Evolutionary conservation across 352 stramenopile genomes (phyloP).

Genomic region (Globisporangium sylvaticum): DNA sequence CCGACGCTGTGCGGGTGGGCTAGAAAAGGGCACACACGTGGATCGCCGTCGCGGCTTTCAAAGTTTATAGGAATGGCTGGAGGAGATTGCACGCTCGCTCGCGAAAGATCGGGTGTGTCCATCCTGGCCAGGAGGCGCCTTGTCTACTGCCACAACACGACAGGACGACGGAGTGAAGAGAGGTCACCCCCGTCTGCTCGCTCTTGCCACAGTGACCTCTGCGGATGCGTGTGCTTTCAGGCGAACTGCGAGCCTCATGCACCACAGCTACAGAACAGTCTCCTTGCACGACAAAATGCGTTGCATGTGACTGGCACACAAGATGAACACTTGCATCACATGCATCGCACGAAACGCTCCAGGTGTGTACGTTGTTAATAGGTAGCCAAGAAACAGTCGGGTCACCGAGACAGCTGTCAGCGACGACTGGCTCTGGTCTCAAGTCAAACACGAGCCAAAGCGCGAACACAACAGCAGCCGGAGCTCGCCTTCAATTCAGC

Average conservation of each 20-base stretch:
- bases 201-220: too few relatives aligned
- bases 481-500: background rate
- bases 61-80: background rate
- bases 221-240: background rate
- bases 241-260: background rate
- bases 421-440: background rate
- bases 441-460: background rate
- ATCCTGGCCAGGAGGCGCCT: background rate
- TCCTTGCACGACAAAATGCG: too few relatives aligned
- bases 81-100: background rate
- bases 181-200: background rate
- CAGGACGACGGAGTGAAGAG: background rate
- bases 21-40: background rate
- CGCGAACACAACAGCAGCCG: background rate
- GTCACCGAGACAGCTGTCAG: background rate
- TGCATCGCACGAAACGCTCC: background rate
- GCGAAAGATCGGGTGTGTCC: conserved; percentile 1
- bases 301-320: background rate
- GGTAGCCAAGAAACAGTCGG: background rate
- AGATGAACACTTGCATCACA: background rate
- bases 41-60: background rate
- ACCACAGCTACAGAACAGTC: too few relatives aligned
- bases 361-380: background rate
- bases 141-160: conserved; percentile 1
- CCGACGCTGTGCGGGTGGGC: background rate